These are phyloP conservation scores for Akanthomyces lecanii DNA, from an alignment of 2,329 filamentous ascomycete genomes.

Conservation along the genomic window DNA sequence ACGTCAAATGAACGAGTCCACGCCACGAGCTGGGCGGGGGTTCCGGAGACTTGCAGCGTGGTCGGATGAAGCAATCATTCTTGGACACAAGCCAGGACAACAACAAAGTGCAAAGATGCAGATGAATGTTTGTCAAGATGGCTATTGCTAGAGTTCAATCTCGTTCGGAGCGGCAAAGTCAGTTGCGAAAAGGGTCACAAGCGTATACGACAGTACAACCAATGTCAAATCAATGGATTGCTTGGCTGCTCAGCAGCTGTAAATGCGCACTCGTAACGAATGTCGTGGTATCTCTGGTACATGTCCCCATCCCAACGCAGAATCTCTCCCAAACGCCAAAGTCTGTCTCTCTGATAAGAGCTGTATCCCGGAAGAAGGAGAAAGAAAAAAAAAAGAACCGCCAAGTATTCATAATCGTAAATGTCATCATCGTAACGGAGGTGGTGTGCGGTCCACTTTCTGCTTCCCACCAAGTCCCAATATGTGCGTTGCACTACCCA, in stretches of 20 bases:
- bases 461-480: background rate
- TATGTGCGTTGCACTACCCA: background rate
- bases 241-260: background rate
- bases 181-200: no score
- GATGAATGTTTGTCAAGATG: no score
- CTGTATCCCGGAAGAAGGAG: background rate
- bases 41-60: no score
- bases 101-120: no score
- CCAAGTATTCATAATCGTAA: background rate
- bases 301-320: background rate
- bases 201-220: no score
- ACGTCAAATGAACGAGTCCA: no score
- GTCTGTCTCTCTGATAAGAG: background rate
- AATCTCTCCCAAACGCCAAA: background rate
- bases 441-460: no score
- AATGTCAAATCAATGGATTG: background rate
- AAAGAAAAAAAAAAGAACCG: background rate
- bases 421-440: background rate
- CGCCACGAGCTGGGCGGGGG: no score
- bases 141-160: no score
- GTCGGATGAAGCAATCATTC: no score
- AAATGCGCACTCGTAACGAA: slow-evolving; percentile 14
- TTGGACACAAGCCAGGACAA: no score
- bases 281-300: slow-evolving; percentile 12
- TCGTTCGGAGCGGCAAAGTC: no score